A percentile compares a stretch with the other conserved stretches of the same genome.
Evolutionary conservation across 495 filamentous ascomycete genomes (phyloP).

Genomic region (Penicillium macrosclerotiorum): DNA sequence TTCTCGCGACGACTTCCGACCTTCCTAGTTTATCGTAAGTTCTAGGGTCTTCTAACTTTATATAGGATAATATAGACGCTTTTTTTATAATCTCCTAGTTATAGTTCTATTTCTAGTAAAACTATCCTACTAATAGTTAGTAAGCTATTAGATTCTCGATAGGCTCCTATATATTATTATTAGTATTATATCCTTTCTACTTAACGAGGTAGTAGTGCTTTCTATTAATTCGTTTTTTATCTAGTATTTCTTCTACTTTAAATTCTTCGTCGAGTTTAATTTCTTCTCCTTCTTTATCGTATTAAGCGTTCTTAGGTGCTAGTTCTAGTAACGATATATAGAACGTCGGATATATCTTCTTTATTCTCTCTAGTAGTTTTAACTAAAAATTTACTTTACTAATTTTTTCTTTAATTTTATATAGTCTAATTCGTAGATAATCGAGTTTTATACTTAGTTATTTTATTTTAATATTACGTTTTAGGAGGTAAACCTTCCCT

Average conservation of each 20-base stretch:
- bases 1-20: no score
- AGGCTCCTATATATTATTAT: conserved; percentile 11
- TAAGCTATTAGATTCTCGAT: conserved; percentile 13
- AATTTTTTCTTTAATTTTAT: conserved; percentile 6
- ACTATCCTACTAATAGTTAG: conserved; percentile 3
- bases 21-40: no score
- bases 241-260: conserved; percentile 12
- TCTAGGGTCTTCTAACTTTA: no score
- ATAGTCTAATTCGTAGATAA: background rate
- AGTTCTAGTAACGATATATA: conserved; percentile 16
- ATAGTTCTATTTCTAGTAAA: background rate
- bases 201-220: conserved; percentile 7
- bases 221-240: background rate
- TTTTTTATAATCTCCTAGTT: no score
- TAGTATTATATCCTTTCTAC: conserved; percentile 7
- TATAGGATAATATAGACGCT: background rate
- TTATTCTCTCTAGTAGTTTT: conserved; percentile 12
- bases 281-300: conserved; percentile 5
- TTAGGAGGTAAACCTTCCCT: conserved; percentile 30
- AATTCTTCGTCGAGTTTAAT: conserved; percentile 10
- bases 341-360: conserved; percentile 7
- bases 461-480: conserved; percentile 4
- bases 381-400: conserved; percentile 9
- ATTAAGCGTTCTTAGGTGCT: conserved; percentile 4
- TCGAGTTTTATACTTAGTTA: background rate